Percentiles rank a stretch among this genome's conserved stretches.
These are phyloP conservation scores for Pseudovirgaria hyperparasitica DNA, from an alignment of 2,329 filamentous ascomycete species.

Conservation along the genomic window DNA sequence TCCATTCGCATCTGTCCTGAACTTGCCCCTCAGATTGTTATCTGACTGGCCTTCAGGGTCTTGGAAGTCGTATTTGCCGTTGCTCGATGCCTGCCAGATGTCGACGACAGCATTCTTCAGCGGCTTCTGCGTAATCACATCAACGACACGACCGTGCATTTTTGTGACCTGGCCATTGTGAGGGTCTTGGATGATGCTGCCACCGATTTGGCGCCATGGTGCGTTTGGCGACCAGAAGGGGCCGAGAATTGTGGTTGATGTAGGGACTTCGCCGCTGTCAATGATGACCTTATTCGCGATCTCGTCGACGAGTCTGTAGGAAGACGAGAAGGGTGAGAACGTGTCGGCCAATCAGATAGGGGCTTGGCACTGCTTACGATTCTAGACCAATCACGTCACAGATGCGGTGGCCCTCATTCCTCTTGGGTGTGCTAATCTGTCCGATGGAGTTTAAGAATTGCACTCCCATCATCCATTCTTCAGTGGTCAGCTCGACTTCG, in stretches of 20 bases:
- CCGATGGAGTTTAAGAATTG: slow-evolving; percentile 65
- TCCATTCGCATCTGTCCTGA: slow-evolving; percentile 56
- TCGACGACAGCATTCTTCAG: slow-evolving; percentile 59
- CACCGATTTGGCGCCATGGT: slow-evolving; percentile 56
- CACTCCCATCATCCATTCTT: slow-evolving; percentile 67
- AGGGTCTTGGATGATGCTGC: slow-evolving; percentile 51
- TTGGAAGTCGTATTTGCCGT: slow-evolving; percentile 66
- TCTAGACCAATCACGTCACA: slow-evolving; percentile 65
- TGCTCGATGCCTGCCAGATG: slow-evolving; percentile 66
- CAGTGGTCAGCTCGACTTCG: slow-evolving; percentile 62
- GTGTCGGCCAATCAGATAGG: slow-evolving; percentile 1
- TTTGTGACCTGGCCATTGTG: slow-evolving; percentile 47
- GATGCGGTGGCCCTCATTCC: slow-evolving; percentile 63
- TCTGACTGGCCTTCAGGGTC: slow-evolving; percentile 57
- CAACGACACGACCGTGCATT: slow-evolving; percentile 58
- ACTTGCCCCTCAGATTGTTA: slow-evolving; percentile 69
- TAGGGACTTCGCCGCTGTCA: slow-evolving; percentile 49
- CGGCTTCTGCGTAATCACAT: slow-evolving; percentile 52
- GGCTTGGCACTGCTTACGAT: slow-evolving; percentile 36
- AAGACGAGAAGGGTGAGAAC: not conserved
- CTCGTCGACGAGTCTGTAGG: slow-evolving; percentile 47
- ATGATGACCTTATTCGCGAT: slow-evolving; percentile 52
- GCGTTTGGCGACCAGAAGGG: slow-evolving; percentile 69
- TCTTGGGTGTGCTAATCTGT: slow-evolving; percentile 51
- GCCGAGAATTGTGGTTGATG: slow-evolving; percentile 64